phyloP scores from a whole-genome alignment of 2,329 filamentous ascomycete genomes.

The Penicillium vulpinum region DNA sequence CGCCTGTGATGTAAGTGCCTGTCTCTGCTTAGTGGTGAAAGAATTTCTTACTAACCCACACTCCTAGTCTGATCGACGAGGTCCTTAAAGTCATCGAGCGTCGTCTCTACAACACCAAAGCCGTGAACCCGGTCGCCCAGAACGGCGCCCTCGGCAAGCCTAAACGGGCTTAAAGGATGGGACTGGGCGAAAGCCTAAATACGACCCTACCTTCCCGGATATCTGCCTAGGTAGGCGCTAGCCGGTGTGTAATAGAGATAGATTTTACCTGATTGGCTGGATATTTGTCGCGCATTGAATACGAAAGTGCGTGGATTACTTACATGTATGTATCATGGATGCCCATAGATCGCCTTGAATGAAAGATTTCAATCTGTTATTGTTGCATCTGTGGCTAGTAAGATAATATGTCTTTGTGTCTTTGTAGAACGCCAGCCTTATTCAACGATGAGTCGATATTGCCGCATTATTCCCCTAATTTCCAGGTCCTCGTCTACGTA shows the following conservation, averaged over 20 bases:
- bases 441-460: not conserved
- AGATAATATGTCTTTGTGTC: not conserved
- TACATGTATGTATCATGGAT: constrained; percentile 7
- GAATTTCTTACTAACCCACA: constrained; percentile 17
- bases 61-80: constrained; percentile 73
- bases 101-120: constrained; percentile 53
- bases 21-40: not conserved
- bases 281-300: not conserved
- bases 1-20: constrained; percentile 80
- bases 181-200: constrained; percentile 1
- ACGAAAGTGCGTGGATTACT: not conserved
- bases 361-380: not conserved
- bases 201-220: not conserved
- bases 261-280: not conserved
- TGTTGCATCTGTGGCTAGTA: not conserved
- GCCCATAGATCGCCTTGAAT: constrained; percentile 10
- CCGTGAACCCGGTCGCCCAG: constrained; percentile 18
- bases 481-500: not conserved
- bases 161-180: constrained; percentile 35
- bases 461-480: not conserved
- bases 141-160: constrained; percentile 37
- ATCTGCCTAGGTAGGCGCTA: not conserved
- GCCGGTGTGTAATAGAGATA: constrained; percentile 6
- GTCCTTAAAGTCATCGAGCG: constrained; percentile 76
- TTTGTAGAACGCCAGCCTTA: not conserved